Percentiles rank a stretch among this genome's conserved stretches.
These are phyloP conservation scores for Paramarasmius palmivorus DNA, from an alignment of 1,284 basidiomycete species.

Conservation along the genomic window DNA sequence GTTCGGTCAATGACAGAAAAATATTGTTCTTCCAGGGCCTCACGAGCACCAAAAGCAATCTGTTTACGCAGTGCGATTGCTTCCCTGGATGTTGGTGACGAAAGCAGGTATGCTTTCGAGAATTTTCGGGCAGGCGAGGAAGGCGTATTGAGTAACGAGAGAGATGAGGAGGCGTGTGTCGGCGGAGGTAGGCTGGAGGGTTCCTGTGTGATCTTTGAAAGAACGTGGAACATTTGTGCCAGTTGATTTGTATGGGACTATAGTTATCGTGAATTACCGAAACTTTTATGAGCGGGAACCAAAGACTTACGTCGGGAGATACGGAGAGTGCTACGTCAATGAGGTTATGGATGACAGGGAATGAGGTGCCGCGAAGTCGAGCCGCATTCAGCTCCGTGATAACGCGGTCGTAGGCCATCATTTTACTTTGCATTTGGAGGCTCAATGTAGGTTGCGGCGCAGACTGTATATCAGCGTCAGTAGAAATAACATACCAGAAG, in stretches of 20 bases:
- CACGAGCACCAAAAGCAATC: conserved; percentile 72
- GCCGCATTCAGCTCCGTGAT: conserved; percentile 75
- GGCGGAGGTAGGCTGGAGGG: conserved; percentile 68
- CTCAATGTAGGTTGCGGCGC: conserved; percentile 43
- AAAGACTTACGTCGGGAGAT: conserved; percentile 52
- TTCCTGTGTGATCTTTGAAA: conserved; percentile 70
- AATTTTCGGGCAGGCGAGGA: conserved; percentile 67
- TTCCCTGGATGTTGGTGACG: conserved; percentile 68
- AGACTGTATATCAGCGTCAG: not conserved
- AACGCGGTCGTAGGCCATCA: conserved; percentile 92
- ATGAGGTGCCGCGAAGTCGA: conserved; percentile 70
- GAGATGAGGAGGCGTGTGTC: conserved; percentile 72
- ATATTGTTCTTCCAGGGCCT: conserved; percentile 83
- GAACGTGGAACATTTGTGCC: conserved; percentile 69
- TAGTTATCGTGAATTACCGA: conserved; percentile 8
- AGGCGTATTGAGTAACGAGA: conserved; percentile 62
- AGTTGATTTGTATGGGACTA: conserved; percentile 50
- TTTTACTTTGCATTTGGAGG: conserved; percentile 86
- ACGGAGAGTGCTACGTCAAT: conserved; percentile 61
- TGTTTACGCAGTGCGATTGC: conserved; percentile 62
- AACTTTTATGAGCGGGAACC: conserved; percentile 3
- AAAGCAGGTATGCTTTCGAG: conserved; percentile 64
- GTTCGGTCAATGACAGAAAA: conserved; percentile 85
- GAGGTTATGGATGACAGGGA: conserved; percentile 72
- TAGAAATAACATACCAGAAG: not conserved